Evolutionary conservation across 2,329 filamentous ascomycete species (phyloP).

Genomic region (Fusarium sp.): DNA sequence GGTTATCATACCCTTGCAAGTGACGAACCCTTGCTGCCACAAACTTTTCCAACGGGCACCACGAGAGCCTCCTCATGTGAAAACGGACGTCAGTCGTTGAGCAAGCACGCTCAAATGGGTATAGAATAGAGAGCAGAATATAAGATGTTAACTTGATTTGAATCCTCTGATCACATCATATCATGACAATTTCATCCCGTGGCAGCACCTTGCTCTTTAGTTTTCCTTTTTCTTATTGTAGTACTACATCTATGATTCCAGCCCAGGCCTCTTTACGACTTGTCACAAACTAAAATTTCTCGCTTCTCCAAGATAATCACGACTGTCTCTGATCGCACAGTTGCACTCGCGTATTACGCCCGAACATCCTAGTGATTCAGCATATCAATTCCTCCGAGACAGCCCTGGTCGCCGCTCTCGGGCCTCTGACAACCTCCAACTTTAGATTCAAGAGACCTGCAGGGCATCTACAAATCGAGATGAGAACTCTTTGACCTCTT

Average conservation of each 20-base stretch:
- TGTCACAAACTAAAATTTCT: slow-evolving; percentile 13
- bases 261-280: slow-evolving; percentile 6
- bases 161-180: slow-evolving; percentile 21
- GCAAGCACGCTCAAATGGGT: slow-evolving; percentile 5
- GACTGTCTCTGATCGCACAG: slow-evolving; percentile 6
- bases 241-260: not conserved
- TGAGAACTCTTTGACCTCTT: not conserved
- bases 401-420: slow-evolving; percentile 2
- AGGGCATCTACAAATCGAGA: slow-evolving; percentile 9
- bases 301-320: slow-evolving; percentile 22
- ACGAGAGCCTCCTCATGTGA: slow-evolving; percentile 15
- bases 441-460: not conserved
- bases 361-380: slow-evolving; percentile 10
- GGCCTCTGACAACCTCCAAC: not conserved
- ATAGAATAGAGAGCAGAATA: not conserved
- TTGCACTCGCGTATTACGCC: slow-evolving; percentile 25
- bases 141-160: not conserved
- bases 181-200: not conserved
- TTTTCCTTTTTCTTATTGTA: slow-evolving; percentile 20
- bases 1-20: slow-evolving; percentile 16
- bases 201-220: slow-evolving; percentile 12
- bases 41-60: slow-evolving; percentile 14
- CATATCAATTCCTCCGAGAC: slow-evolving; percentile 5
- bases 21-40: slow-evolving; percentile 27
- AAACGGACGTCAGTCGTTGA: slow-evolving; percentile 3